phyloP scores from a whole-genome alignment of 2,329 filamentous ascomycete species.

The Triangularia verruculosa region DNA sequence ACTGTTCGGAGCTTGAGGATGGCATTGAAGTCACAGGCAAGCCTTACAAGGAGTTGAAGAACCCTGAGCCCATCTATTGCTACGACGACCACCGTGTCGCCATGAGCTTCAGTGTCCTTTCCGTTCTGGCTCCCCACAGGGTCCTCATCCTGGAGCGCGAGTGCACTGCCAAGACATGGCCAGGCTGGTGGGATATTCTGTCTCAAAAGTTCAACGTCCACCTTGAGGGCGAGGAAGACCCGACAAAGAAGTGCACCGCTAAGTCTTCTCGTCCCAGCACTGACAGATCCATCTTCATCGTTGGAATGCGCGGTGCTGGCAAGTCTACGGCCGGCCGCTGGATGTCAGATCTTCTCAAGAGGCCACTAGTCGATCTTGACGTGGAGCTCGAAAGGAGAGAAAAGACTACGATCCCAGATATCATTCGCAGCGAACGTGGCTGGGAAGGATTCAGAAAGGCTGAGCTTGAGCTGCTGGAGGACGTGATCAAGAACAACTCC shows the following conservation, averaged over 20 bases:
- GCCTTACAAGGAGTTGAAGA: slow-evolving; percentile 44
- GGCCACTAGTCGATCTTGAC: slow-evolving; percentile 83
- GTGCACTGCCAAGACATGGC: slow-evolving; percentile 97
- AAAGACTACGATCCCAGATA: slow-evolving; percentile 77
- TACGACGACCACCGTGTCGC: slow-evolving; percentile 98
- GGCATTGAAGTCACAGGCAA: slow-evolving; percentile 74
- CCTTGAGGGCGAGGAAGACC: slow-evolving; percentile 70
- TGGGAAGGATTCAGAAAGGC: slow-evolving; percentile 86
- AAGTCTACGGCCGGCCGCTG: slow-evolving; percentile 92
- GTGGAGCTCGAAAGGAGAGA: slow-evolving; percentile 74
- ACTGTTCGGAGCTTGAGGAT: slow-evolving; percentile 84
- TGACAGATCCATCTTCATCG: slow-evolving; percentile 79
- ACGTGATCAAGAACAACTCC: slow-evolving; percentile 70
- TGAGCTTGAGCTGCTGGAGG: slow-evolving; percentile 71
- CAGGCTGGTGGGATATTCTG: slow-evolving; percentile 94
- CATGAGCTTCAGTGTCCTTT: slow-evolving; percentile 95
- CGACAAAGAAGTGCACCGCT: slow-evolving; percentile 28
- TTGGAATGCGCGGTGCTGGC: slow-evolving; percentile 95
- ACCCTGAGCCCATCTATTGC: slow-evolving; percentile 74
- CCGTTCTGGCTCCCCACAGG: slow-evolving; percentile 65
- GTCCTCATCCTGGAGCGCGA: slow-evolving; percentile 84
- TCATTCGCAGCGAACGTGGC: slow-evolving; percentile 67
- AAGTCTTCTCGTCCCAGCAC: slow-evolving; percentile 34
- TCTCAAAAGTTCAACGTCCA: slow-evolving; percentile 72
- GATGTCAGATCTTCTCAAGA: slow-evolving; percentile 72